These are phyloP conservation scores for Termitomyces sp. DNA, from an alignment of 768 basidiomycete species.

Conservation along the genomic window DNA sequence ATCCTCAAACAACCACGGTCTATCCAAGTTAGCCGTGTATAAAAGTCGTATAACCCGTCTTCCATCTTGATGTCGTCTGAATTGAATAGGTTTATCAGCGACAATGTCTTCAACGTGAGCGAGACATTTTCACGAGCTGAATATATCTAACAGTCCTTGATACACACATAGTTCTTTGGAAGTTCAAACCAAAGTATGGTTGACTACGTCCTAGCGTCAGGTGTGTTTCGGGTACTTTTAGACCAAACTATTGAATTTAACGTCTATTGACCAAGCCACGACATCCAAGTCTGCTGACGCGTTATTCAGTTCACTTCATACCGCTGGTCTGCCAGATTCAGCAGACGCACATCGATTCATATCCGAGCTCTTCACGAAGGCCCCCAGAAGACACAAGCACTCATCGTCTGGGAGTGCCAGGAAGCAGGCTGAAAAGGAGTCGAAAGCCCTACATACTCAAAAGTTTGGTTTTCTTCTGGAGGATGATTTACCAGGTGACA, in stretches of 20 bases:
- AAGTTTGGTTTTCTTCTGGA: slow-evolving; percentile 85
- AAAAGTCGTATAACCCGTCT: not conserved
- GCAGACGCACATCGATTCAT: slow-evolving; percentile 80
- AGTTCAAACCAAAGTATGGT: slow-evolving; percentile 81
- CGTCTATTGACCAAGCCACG: slow-evolving; percentile 46
- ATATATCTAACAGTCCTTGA: not conserved
- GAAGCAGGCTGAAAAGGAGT: slow-evolving; percentile 73
- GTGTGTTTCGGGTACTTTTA: slow-evolving; percentile 33
- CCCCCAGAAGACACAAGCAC: slow-evolving; percentile 73
- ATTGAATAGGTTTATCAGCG: slow-evolving; percentile 71
- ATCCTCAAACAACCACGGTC: not conserved
- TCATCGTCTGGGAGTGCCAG: slow-evolving; percentile 40
- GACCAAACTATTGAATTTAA: slow-evolving; percentile 4
- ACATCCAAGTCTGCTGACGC: slow-evolving; percentile 78
- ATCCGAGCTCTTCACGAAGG: slow-evolving; percentile 69
- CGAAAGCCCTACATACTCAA: slow-evolving; percentile 63
- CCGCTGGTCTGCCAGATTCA: slow-evolving; percentile 78
- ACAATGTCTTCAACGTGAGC: slow-evolving; percentile 69
- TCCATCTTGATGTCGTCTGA: slow-evolving; percentile 51
- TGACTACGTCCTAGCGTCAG: slow-evolving; percentile 85
- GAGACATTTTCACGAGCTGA: not conserved
- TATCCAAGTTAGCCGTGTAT: too few relatives aligned
- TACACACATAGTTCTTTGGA: slow-evolving; percentile 78
- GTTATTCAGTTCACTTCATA: slow-evolving; percentile 71
- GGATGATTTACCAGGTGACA: slow-evolving; percentile 52